Conservation (phyloP, 2,329 filamentous ascomycete species). For the Epichloe baconii region DNA sequence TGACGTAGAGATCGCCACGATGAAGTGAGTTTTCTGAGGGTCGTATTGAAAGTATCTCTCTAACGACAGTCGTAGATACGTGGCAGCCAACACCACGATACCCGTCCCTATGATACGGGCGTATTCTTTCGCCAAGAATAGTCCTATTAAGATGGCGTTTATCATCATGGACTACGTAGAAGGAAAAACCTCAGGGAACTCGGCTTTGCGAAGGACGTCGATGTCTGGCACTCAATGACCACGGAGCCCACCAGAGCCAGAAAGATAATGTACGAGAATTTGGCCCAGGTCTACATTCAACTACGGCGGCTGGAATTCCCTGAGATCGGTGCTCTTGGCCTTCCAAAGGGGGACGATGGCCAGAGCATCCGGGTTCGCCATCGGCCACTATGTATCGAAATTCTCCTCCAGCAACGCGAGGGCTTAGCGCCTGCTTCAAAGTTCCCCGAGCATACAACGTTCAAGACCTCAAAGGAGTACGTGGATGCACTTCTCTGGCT, state of each 20-base stretch:
- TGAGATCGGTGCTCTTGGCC: background rate
- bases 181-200: constrained; percentile 7
- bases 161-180: constrained; percentile 11
- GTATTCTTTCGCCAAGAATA: constrained; percentile 1
- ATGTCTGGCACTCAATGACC: background rate
- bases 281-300: background rate
- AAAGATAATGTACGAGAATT: background rate
- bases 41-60: too few relatives aligned
- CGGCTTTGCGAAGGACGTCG: background rate
- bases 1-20: too few relatives aligned
- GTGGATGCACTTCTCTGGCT: background rate
- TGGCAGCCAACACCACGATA: too few relatives aligned
- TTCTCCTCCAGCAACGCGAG: background rate
- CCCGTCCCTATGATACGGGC: constrained; percentile 6
- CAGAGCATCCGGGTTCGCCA: background rate
- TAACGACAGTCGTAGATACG: too few relatives aligned
- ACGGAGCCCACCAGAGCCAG: background rate
- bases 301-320: background rate
- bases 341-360: background rate
- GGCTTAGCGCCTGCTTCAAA: background rate
- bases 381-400: background rate
- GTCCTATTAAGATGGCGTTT: constrained; percentile 6
- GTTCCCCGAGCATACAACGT: background rate
- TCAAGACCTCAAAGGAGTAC: background rate
- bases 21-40: too few relatives aligned